phyloP scores from a whole-genome alignment of 2,329 filamentous ascomycete genomes.

The Cordyceps militaris region DNA sequence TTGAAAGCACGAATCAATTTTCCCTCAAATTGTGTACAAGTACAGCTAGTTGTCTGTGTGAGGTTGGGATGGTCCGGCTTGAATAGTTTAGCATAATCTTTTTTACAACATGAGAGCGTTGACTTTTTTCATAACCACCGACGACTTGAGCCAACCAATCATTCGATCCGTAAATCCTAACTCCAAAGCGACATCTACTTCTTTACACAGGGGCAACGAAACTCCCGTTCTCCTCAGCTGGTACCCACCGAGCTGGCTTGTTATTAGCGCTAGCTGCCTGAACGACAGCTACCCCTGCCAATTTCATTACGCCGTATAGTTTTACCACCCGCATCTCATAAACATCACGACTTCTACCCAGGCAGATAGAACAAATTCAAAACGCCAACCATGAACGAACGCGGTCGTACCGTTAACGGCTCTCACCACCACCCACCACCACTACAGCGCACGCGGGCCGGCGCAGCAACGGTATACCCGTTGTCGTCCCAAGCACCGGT shows the following conservation, averaged over 20 bases:
- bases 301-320: neutral
- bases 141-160: too few species aligned
- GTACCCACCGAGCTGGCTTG: constrained; percentile 13
- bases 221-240: neutral
- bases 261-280: neutral
- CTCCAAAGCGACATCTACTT: too few species aligned
- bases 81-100: constrained; percentile 13
- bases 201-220: too few species aligned
- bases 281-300: neutral
- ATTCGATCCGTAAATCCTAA: too few species aligned
- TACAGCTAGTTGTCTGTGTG: constrained; percentile 2
- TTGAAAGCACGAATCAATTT: neutral
- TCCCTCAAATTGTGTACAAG: neutral
- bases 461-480: neutral
- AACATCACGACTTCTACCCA: neutral
- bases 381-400: constrained; percentile 7
- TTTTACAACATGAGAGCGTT: constrained; percentile 12
- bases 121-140: neutral
- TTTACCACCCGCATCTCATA: neutral
- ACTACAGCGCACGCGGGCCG: constrained; percentile 2
- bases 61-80: neutral
- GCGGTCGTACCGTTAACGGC: neutral
- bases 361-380: neutral
- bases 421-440: constrained; percentile 1
- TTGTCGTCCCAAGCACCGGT: neutral